Percentiles rank a stretch among this genome's conserved stretches.
phyloP scores from a whole-genome alignment of 2,329 filamentous ascomycete species.

The Bipolaris sorokiniana region DNA sequence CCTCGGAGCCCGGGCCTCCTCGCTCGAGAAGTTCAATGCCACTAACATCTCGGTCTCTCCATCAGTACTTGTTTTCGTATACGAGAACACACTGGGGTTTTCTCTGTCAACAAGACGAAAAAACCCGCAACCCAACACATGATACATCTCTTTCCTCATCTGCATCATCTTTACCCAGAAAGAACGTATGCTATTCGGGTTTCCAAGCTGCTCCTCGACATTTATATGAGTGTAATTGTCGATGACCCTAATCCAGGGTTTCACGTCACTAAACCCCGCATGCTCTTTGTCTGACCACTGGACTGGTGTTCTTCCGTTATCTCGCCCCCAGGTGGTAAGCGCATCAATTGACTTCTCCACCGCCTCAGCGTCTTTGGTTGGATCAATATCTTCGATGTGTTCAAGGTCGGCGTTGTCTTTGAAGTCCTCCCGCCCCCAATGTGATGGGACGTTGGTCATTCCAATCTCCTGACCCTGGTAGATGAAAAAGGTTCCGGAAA shows the following conservation, averaged over 20 bases:
- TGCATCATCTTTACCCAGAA: constrained; percentile 71
- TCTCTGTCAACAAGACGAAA: constrained; percentile 63
- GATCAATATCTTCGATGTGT: constrained; percentile 2
- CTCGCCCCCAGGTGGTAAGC: constrained; percentile 1
- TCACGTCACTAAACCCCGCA: constrained; percentile 33
- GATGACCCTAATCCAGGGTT: constrained; percentile 74
- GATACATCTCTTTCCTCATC: constrained; percentile 52
- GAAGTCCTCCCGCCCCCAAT: constrained; percentile 61
- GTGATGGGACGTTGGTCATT: constrained; percentile 61
- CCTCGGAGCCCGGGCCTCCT: constrained; percentile 1
- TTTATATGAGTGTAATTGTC: constrained; percentile 66
- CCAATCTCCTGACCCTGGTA: constrained; percentile 68
- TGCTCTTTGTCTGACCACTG: constrained; percentile 21
- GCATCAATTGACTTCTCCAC: constrained; percentile 1
- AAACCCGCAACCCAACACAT: constrained; percentile 71
- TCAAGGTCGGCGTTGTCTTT: constrained; percentile 57
- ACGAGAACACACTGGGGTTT: constrained; percentile 61
- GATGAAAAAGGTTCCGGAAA: constrained; percentile 63
- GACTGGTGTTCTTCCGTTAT: constrained; percentile 2
- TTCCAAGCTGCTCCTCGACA: constrained; percentile 59
- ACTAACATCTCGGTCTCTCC: constrained; percentile 39
- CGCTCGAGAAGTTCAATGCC: constrained; percentile 49
- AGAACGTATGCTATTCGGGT: constrained; percentile 61
- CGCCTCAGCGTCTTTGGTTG: not conserved
- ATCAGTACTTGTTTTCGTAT: constrained; percentile 41